phyloP scores from a whole-genome alignment of 2,329 filamentous ascomycete species.

The Ophiobolus disseminans region DNA sequence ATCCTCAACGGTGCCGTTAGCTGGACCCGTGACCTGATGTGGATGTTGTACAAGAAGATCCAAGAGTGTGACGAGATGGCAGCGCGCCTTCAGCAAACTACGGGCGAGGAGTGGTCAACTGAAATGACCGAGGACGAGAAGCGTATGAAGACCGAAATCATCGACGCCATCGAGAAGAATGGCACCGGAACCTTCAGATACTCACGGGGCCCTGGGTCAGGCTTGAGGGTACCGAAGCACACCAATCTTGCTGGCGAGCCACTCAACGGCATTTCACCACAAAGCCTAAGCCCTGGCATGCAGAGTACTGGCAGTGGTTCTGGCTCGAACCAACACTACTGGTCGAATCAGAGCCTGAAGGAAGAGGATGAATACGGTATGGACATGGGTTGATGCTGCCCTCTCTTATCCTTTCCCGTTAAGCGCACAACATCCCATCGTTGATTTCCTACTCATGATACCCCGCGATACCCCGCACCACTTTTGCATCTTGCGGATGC shows the following conservation, averaged over 20 bases:
- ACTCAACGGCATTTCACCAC: slow-evolving; percentile 64
- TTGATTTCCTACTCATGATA: slow-evolving; percentile 42
- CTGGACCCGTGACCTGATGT: slow-evolving; percentile 98
- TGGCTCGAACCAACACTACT: slow-evolving; percentile 58
- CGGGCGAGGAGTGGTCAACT: slow-evolving; percentile 42
- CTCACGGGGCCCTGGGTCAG: slow-evolving; percentile 80
- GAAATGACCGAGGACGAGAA: slow-evolving; percentile 83
- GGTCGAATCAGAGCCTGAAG: slow-evolving; percentile 72
- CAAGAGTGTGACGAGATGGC: slow-evolving; percentile 88
- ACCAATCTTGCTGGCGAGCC: slow-evolving; percentile 89
- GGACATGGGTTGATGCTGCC: slow-evolving; percentile 60
- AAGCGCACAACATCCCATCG: slow-evolving; percentile 20
- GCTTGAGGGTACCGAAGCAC: slow-evolving; percentile 88
- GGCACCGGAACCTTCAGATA: slow-evolving; percentile 80
- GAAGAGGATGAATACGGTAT: slow-evolving; percentile 92
- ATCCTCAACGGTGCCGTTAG: slow-evolving; percentile 96
- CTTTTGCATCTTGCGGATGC: slow-evolving; percentile 39
- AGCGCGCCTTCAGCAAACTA: slow-evolving; percentile 63
- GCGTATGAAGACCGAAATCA: slow-evolving; percentile 92
- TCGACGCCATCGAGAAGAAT: slow-evolving; percentile 85
- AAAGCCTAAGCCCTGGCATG: slow-evolving; percentile 61
- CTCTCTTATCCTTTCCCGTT: slow-evolving; percentile 11
- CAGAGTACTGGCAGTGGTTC: slow-evolving; percentile 72
- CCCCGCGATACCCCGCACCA: slow-evolving; percentile 45
- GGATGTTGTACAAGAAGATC: slow-evolving; percentile 89